Evolutionary conservation across 2,329 filamentous ascomycete genomes (phyloP).

Genomic region (Hypoxylon rubiginosum): DNA sequence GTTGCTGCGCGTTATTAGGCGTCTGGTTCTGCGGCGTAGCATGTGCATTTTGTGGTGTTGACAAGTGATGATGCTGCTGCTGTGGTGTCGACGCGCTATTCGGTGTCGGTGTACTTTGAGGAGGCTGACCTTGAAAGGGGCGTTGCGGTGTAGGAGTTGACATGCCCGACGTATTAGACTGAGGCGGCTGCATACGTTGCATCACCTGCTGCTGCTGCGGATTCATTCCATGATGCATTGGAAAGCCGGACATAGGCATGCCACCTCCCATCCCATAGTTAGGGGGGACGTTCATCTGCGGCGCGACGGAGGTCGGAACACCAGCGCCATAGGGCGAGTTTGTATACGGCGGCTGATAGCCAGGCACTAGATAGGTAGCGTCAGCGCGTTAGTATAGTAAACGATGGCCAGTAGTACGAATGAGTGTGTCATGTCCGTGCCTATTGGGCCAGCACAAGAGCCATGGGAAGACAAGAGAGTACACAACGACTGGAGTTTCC

Average conservation of each 20-base stretch:
- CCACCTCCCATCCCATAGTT: constrained; percentile 70
- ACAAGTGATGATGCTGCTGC: constrained; percentile 53
- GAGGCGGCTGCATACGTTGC: constrained; percentile 58
- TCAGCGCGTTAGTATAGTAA: constrained; percentile 50
- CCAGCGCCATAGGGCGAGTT: constrained; percentile 69
- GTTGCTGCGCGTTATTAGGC: constrained; percentile 50
- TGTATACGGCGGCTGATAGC: constrained; percentile 70
- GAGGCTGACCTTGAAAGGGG: constrained; percentile 53
- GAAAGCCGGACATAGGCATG: constrained; percentile 66
- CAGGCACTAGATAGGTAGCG: constrained; percentile 61
- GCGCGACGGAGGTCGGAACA: constrained; percentile 62
- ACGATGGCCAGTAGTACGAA: constrained; percentile 30
- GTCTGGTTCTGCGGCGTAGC: constrained; percentile 52
- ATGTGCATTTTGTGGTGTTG: constrained; percentile 52
- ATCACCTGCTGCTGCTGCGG: constrained; percentile 60
- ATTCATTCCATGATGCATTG: constrained; percentile 67
- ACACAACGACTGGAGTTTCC: constrained; percentile 25
- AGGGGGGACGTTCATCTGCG: constrained; percentile 62
- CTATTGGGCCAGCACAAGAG: constrained; percentile 28
- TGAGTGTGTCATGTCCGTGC: constrained; percentile 36
- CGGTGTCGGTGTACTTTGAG: constrained; percentile 55
- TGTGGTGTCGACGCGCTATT: constrained; percentile 52
- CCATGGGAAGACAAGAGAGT: constrained; percentile 16
- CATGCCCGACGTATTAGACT: constrained; percentile 54
- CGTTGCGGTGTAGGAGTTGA: constrained; percentile 56